These are phyloP conservation scores for Acer campestre DNA, from an alignment of 345 rosid genomes.

Conservation along the genomic window DNA sequence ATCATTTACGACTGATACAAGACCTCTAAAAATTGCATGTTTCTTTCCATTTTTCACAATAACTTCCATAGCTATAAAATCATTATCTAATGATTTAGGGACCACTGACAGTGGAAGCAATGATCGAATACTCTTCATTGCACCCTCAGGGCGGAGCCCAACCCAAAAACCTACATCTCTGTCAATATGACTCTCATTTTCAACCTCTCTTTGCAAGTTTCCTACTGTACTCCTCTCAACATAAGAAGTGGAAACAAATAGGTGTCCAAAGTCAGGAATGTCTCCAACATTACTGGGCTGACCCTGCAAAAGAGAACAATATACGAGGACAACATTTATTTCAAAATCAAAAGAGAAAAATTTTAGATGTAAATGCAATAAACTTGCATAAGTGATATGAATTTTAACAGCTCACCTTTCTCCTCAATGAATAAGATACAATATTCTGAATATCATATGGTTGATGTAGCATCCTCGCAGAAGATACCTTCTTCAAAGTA, in stretches of 20 bases:
- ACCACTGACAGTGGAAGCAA: constrained; percentile 81
- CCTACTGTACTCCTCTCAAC: constrained; percentile 68
- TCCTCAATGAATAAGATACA: constrained; percentile 60
- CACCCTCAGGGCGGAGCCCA: constrained; percentile 56
- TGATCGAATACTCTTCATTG: constrained; percentile 86
- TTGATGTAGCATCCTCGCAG: constrained; percentile 73
- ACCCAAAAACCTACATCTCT: constrained; percentile 93
- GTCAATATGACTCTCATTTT: constrained; percentile 41
- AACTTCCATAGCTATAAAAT: constrained; percentile 86
- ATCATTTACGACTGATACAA: constrained; percentile 83
- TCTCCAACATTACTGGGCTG: constrained; percentile 55
- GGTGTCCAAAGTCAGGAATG: constrained; percentile 56
- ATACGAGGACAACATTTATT: background rate
- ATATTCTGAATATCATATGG: constrained; percentile 53
- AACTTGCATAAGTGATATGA: constrained; percentile 1
- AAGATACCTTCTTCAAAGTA: constrained; percentile 70
- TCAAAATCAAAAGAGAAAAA: background rate
- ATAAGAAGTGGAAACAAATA: constrained; percentile 72
- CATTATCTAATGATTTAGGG: constrained; percentile 63
- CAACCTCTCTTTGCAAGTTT: constrained; percentile 53
- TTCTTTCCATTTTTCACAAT: constrained; percentile 90
- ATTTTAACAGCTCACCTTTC: constrained; percentile 58
- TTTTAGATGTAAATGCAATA: background rate
- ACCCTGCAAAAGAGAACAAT: constrained; percentile 32
- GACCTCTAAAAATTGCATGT: constrained; percentile 86